Evolutionary conservation across 2,329 filamentous ascomycete species (phyloP).

Genomic region (Erysiphe pisi): DNA sequence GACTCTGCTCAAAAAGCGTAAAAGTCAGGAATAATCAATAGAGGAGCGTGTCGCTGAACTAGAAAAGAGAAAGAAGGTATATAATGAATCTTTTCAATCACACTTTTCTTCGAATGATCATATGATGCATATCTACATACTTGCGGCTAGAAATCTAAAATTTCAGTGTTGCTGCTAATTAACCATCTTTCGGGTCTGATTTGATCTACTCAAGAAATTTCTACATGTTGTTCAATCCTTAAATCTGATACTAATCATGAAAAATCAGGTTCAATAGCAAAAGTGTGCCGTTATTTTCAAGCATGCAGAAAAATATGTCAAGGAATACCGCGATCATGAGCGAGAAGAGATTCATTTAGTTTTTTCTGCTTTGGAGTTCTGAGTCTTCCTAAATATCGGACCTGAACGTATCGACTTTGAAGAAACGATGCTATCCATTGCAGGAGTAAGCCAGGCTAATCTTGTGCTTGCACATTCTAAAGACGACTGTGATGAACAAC

Average conservation of each 20-base stretch:
- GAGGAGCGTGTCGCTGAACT: constrained; percentile 71
- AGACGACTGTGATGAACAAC: too few species aligned
- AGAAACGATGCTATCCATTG: too few species aligned
- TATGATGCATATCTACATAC: constrained; percentile 80
- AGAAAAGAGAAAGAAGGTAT: constrained; percentile 81
- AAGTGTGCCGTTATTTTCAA: constrained; percentile 99
- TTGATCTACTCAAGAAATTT: neutral
- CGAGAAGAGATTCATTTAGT: constrained; percentile 97
- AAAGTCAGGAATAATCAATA: constrained; percentile 98
- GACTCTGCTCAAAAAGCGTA: constrained; percentile 99
- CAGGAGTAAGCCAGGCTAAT: too few species aligned
- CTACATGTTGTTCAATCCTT: constrained; percentile 34
- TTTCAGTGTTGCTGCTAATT: constrained; percentile 97
- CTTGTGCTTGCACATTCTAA: too few species aligned
- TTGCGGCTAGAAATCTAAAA: constrained; percentile 69
- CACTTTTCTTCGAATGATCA: constrained; percentile 38
- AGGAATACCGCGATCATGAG: constrained; percentile 98
- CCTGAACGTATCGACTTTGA: too few species aligned
- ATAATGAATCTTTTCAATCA: constrained; percentile 28
- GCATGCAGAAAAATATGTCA: constrained; percentile 98
- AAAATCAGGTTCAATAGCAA: constrained; percentile 79
- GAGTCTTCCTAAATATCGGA: too few species aligned
- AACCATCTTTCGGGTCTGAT: constrained; percentile 99
- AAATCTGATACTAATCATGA: neutral
- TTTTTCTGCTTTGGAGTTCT: too few species aligned